Evolutionary conservation across 148 eudicot genomes (phyloP).

Genomic region (Linanthus parryae): DNA sequence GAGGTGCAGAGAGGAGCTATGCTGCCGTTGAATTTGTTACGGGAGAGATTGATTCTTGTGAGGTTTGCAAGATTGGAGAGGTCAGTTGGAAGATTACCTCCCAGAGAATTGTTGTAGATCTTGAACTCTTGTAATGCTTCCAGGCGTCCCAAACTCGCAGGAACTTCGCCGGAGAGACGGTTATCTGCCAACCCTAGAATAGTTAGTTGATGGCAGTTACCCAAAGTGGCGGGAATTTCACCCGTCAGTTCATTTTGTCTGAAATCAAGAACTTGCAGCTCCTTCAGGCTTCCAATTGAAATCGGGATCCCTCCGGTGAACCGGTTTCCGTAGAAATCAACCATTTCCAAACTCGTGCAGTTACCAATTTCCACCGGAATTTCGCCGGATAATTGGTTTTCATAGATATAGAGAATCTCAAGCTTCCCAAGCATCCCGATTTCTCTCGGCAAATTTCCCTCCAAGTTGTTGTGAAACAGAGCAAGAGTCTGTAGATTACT

Average conservation of each 20-base stretch:
- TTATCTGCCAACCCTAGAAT: constrained; percentile 88
- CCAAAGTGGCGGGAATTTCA: constrained; percentile 64
- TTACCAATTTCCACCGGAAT: constrained; percentile 87
- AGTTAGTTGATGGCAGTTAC: constrained; percentile 53
- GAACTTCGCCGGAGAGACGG: constrained; percentile 64
- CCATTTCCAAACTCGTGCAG: constrained; percentile 82
- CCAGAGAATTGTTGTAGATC: constrained; percentile 84
- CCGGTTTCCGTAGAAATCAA: constrained; percentile 84
- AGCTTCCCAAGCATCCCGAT: constrained; percentile 59
- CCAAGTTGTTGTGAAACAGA: constrained; percentile 50
- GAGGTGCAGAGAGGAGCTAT: constrained; percentile 76
- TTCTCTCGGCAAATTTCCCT: constrained; percentile 65
- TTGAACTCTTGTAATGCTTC: constrained; percentile 55
- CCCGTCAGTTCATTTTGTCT: constrained; percentile 76
- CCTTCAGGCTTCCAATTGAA: constrained; percentile 50
- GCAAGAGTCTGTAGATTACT: constrained; percentile 63
- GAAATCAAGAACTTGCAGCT: constrained; percentile 63
- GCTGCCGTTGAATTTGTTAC: constrained; percentile 73
- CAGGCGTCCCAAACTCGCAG: constrained; percentile 51
- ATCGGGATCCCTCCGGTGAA: constrained; percentile 60
- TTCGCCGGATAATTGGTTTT: constrained; percentile 71
- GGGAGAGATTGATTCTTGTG: constrained; percentile 80
- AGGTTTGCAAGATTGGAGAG: constrained; percentile 47
- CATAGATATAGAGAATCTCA: constrained; percentile 60
- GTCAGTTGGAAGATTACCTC: constrained; percentile 65